Evolutionary conservation across 306 rosid genomes (phyloP).

Genomic region (Gynostemma pentaphyllum): DNA sequence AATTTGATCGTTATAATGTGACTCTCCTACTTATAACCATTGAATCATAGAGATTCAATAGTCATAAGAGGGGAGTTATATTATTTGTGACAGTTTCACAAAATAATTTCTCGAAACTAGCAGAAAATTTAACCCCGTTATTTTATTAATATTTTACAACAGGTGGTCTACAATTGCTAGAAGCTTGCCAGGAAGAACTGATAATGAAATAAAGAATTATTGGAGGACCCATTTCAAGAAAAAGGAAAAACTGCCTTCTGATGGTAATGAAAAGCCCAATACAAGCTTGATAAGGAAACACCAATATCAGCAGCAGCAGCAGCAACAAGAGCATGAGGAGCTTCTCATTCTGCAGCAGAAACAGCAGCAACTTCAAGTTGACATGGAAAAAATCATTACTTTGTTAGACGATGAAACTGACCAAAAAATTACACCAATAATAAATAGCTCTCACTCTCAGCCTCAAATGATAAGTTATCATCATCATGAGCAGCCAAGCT

Average conservation of each 20-base stretch:
- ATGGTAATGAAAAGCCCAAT: constrained; percentile 40
- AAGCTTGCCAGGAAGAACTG: constrained; percentile 91
- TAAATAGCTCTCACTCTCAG: neutral
- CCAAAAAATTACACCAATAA: neutral
- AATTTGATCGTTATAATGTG: no score
- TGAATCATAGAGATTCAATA: no score
- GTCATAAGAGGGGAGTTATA: no score
- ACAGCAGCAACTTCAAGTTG: constrained; percentile 30
- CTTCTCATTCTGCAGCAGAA: constrained; percentile 12
- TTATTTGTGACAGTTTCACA: no score
- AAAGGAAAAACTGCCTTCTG: constrained; percentile 36
- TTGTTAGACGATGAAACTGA: constrained; percentile 38
- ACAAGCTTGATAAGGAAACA: constrained; percentile 47
- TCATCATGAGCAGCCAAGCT: no score
- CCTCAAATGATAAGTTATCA: no score
- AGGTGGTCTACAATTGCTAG: constrained; percentile 98
- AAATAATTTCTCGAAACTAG: no score
- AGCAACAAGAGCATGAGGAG: neutral
- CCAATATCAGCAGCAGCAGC: constrained; percentile 22
- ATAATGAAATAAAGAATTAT: constrained; percentile 82
- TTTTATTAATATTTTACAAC: neutral
- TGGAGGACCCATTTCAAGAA: constrained; percentile 96
- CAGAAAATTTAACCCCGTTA: neutral
- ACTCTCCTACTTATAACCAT: no score
- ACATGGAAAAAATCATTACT: no score